A percentile compares a stretch with the other conserved stretches of the same genome.
Conservation (phyloP, 2,329 filamentous ascomycete species). For the Aspergillus ibericus region DNA sequence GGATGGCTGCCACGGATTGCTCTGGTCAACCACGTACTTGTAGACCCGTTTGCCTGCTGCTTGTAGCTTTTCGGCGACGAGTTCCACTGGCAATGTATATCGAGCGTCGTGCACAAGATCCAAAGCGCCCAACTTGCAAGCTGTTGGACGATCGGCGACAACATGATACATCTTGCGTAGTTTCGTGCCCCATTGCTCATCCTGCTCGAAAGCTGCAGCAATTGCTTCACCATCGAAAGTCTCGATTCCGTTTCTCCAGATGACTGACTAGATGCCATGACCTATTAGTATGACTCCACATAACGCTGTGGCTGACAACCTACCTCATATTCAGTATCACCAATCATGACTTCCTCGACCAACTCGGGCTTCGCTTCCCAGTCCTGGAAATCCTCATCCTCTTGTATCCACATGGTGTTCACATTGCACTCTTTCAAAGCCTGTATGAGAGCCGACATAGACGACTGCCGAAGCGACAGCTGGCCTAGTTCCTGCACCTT, state of each 20-base stretch:
- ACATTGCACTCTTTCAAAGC: slow-evolving; percentile 39
- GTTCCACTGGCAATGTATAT: slow-evolving; percentile 33
- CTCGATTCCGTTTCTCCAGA: slow-evolving; percentile 49
- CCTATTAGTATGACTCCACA: background rate
- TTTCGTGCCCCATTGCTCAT: slow-evolving; percentile 28
- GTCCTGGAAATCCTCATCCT: slow-evolving; percentile 35
- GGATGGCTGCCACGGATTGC: slow-evolving; percentile 51
- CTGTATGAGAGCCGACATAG: slow-evolving; percentile 33
- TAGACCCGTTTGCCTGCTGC: slow-evolving; percentile 33
- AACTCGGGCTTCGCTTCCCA: slow-evolving; percentile 40
- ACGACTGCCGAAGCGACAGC: slow-evolving; percentile 31
- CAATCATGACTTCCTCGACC: slow-evolving; percentile 42
- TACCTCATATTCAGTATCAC: slow-evolving; percentile 48
- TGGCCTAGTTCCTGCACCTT: slow-evolving; percentile 29
- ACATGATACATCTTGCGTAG: slow-evolving; percentile 46
- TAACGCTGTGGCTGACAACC: background rate
- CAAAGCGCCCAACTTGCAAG: slow-evolving; percentile 43
- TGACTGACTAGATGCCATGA: slow-evolving; percentile 39
- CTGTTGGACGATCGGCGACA: slow-evolving; percentile 39
- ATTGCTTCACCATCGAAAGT: slow-evolving; percentile 35
- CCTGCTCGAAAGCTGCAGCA: slow-evolving; percentile 34
- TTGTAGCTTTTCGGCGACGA: slow-evolving; percentile 28
- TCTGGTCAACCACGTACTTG: slow-evolving; percentile 47
- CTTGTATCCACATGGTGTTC: slow-evolving; percentile 46
- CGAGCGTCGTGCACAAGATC: slow-evolving; percentile 35